phyloP scores from a whole-genome alignment of 495 filamentous ascomycete species.

The Penicillium paradoxum region DNA sequence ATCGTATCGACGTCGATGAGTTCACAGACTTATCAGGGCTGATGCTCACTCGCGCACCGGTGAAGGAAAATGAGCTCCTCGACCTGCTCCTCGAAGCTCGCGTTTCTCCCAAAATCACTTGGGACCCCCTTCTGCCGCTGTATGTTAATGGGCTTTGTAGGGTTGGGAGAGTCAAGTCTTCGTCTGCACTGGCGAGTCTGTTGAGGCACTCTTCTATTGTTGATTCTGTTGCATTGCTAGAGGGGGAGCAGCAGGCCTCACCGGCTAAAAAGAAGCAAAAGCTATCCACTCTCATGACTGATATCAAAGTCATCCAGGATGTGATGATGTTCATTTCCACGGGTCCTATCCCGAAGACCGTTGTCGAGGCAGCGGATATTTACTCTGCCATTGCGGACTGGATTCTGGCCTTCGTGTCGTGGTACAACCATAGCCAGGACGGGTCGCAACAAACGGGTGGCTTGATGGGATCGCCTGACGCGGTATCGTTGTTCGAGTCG shows the following conservation, averaged over 20 bases:
- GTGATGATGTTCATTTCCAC: conserved; percentile 40
- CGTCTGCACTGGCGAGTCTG: conserved; percentile 53
- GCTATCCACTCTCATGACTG: conserved; percentile 38
- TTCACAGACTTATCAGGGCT: conserved; percentile 37
- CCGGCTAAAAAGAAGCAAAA: not conserved
- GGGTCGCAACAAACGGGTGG: conserved; percentile 28
- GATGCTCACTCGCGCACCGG: conserved; percentile 27
- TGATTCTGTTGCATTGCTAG: conserved; percentile 14
- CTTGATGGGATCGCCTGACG: conserved; percentile 37
- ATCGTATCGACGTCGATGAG: conserved; percentile 40
- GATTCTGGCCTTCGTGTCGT: conserved; percentile 38
- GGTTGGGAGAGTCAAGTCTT: conserved; percentile 46
- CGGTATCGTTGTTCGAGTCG: conserved; percentile 41
- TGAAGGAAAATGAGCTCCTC: conserved; percentile 44
- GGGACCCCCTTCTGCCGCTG: conserved; percentile 59
- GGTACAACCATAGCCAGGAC: conserved; percentile 28
- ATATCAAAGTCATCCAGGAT: conserved; percentile 44
- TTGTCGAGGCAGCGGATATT: conserved; percentile 30
- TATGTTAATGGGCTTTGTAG: conserved; percentile 61
- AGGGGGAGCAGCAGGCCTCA: conserved; percentile 9
- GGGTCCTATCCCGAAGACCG: conserved; percentile 27
- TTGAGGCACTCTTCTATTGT: conserved; percentile 52
- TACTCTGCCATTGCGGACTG: conserved; percentile 36
- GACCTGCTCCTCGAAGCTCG: conserved; percentile 56
- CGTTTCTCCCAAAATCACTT: conserved; percentile 39